Evolutionary conservation across 192 early-diverging fungal species (phyloP), one percentile per base, ranked within the genome.

Genomic region (Podila epicladia): DNA sequence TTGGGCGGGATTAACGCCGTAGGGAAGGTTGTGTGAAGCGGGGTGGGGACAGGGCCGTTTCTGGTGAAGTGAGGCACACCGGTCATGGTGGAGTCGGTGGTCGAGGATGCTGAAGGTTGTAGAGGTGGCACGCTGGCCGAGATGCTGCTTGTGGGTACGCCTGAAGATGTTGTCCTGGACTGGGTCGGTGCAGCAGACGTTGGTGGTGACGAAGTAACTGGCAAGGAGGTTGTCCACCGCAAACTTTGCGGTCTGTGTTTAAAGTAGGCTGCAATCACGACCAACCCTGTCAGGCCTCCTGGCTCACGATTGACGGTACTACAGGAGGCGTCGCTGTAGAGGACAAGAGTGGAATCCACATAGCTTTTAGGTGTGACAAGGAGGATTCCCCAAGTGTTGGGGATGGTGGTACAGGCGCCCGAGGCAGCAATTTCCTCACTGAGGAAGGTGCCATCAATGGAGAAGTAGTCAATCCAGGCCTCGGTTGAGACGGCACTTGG

Each of bases 391-490:
- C 73, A 75, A 26, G 29, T 19, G 17, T 20, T 20, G 17, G 53
- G 31, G 37, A 64, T 20, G 13, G 26, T 5, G 11, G 50, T 37
- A 69, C 73, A 75, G 62, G 15, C 26, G 17, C 29, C 37, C 0
- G 66, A 51, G 29, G n/a, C 2, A n/a, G 49, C 24, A 20, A 22
- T 37, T 6, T 57, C 49, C 49, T 75, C 73, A 9, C 19, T 9
- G 15, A 75, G 38, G 38, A 32, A 75, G 9, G 28, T 24, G 0
- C 73, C 66, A 0, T 41, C 26, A 8, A 19, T 0, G 5, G 24
- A 0, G 53, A 64, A 75, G 17, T 69, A 75, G 15, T 75, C 67
- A 32, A 75, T n/a, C 73, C 73, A 75, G n/a, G 48, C 72, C 31
- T 49, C 37, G 15, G 31, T 58, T 13, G n/a, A 53, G 51, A n/a